These are phyloP conservation scores for Penicillium sclerotigenum DNA, from an alignment of 2,329 filamentous ascomycete species.

Conservation along the genomic window DNA sequence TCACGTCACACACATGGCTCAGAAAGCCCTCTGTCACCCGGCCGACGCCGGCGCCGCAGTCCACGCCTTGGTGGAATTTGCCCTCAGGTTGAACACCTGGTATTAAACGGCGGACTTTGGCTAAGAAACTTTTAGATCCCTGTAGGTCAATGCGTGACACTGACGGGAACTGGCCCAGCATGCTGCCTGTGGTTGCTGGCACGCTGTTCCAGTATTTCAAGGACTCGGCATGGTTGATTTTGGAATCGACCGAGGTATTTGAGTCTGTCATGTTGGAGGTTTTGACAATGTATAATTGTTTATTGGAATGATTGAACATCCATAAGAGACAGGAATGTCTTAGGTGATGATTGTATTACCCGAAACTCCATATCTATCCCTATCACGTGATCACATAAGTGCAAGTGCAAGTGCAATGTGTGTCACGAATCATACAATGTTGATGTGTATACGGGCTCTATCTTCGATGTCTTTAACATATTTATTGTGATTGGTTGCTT, in stretches of 20 bases:
- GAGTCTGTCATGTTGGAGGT: constrained; percentile 3
- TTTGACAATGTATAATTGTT: neutral
- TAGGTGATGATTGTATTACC: neutral
- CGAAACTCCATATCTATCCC: neutral
- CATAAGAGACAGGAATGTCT: neutral
- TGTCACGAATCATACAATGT: no score
- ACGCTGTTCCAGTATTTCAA: constrained; percentile 43
- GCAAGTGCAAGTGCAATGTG: no score
- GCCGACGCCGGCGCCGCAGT: constrained; percentile 71
- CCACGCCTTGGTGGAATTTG: constrained; percentile 44
- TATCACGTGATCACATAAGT: neutral
- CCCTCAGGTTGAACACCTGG: constrained; percentile 13
- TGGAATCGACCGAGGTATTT: constrained; percentile 6
- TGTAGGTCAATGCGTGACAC: constrained; percentile 67
- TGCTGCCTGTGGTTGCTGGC: constrained; percentile 41
- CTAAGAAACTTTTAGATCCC: constrained; percentile 66
- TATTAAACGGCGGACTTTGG: constrained; percentile 55
- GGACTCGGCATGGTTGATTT: constrained; percentile 37
- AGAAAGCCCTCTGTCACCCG: constrained; percentile 76
- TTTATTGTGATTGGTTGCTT: neutral
- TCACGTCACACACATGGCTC: constrained; percentile 62
- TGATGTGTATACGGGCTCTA: no score
- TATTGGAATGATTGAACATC: neutral
- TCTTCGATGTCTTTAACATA: neutral
- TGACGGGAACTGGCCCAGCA: constrained; percentile 66